These are phyloP conservation scores for Drechslerella dactyloides DNA, from an alignment of 2,329 filamentous ascomycete genomes.

Conservation along the genomic window DNA sequence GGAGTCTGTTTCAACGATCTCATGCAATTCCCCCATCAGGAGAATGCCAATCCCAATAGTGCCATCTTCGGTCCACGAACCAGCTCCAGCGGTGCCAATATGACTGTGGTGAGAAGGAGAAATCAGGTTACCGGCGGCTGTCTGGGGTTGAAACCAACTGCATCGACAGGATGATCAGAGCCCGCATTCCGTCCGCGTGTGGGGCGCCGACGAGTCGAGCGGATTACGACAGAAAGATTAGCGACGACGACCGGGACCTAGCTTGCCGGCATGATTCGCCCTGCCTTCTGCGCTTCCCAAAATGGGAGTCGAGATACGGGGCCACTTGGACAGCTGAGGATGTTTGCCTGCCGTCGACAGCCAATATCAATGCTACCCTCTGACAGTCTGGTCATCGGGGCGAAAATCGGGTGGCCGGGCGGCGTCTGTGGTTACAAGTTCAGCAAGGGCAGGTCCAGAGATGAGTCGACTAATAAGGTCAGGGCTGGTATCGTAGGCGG, in stretches of 20 bases:
- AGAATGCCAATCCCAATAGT: constrained; percentile 46
- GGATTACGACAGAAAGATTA: constrained; percentile 7
- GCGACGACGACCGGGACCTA: background rate
- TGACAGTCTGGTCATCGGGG: background rate
- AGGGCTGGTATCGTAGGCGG: background rate
- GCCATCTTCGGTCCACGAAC: constrained; percentile 4
- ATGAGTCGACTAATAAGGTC: background rate
- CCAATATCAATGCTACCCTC: background rate
- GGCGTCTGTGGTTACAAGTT: background rate
- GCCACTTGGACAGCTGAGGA: background rate
- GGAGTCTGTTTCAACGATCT: constrained; percentile 47
- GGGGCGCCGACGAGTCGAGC: background rate
- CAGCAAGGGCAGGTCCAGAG: background rate
- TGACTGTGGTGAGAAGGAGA: background rate
- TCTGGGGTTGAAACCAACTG: too few relatives aligned
- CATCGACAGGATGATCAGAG: too few relatives aligned
- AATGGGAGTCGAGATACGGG: background rate
- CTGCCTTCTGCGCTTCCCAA: background rate
- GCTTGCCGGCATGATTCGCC: background rate
- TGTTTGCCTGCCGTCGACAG: background rate
- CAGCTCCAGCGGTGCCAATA: too few relatives aligned
- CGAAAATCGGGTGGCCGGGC: background rate
- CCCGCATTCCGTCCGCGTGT: too few relatives aligned
- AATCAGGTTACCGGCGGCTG: constrained; percentile 44
- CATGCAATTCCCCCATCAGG: constrained; percentile 47